Percentiles rank a stretch among this genome's conserved stretches.
Evolutionary conservation across 441 rosid genomes (phyloP).

Genomic region (Hura crepitans): DNA sequence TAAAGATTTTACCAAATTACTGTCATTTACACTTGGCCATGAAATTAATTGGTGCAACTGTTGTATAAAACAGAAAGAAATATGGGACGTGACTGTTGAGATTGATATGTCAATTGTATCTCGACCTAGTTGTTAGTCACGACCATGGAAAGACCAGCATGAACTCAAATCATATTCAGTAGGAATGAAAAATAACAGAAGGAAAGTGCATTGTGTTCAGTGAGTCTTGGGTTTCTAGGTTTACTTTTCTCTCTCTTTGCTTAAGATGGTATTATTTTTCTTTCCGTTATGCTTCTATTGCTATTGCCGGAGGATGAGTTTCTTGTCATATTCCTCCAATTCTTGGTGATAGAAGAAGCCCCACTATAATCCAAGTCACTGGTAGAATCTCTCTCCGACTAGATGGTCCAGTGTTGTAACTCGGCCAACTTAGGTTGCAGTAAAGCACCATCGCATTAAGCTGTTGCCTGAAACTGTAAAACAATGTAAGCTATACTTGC

Average conservation of each 20-base stretch:
- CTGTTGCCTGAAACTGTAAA: neutral
- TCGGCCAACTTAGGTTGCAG: neutral
- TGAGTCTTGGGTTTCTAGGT: neutral
- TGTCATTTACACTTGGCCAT: neutral
- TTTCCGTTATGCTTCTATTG: neutral
- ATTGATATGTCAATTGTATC: neutral
- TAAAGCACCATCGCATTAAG: neutral
- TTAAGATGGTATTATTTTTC: neutral
- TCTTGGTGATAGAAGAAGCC: neutral
- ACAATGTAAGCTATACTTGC: no score
- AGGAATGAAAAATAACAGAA: neutral
- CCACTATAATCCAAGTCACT: no score
- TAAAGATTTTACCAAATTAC: constrained; percentile 8
- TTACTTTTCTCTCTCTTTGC: neutral
- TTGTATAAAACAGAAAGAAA: neutral
- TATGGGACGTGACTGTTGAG: neutral
- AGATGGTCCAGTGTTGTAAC: neutral
- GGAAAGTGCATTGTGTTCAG: neutral
- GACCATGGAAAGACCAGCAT: no score
- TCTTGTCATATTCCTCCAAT: neutral
- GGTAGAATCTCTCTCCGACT: no score
- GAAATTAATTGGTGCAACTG: neutral
- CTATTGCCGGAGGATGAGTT: neutral
- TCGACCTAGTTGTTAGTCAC: neutral
- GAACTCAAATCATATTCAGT: neutral